These are phyloP conservation scores for Apiotrichum laibachii DNA, from an alignment of 1,284 basidiomycete genomes.

Conservation along the genomic window DNA sequence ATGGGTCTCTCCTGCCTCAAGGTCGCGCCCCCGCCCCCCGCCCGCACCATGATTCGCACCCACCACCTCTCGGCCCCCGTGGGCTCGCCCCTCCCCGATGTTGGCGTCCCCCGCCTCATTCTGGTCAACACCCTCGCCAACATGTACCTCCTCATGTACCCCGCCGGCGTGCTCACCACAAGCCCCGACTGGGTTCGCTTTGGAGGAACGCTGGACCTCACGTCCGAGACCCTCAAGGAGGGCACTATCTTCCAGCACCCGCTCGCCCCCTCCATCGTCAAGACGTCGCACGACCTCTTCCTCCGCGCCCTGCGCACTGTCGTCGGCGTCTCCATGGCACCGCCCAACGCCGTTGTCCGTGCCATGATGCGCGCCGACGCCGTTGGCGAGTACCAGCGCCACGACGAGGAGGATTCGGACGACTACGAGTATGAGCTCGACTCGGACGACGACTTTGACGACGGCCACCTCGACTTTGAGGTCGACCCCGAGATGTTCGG, in stretches of 20 bases:
- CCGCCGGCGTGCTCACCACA: not conserved
- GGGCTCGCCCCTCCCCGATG: not conserved
- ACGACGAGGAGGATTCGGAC: not conserved
- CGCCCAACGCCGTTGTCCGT: not conserved
- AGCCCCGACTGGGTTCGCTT: constrained; percentile 1
- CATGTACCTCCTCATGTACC: not conserved
- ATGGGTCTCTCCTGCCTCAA: not conserved
- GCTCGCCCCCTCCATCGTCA: not conserved
- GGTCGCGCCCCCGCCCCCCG: not conserved
- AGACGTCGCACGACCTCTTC: not conserved
- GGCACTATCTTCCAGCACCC: not conserved
- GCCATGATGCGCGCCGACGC: constrained; percentile 1
- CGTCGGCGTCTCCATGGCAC: not conserved
- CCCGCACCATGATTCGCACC: not conserved
- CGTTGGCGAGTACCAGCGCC: not conserved
- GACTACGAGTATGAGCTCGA: not conserved
- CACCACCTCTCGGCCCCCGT: not conserved
- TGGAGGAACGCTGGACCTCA: not conserved
- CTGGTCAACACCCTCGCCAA: not conserved
- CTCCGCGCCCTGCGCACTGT: not conserved
- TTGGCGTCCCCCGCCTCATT: not conserved
- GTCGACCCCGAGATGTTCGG: constrained; percentile 5
- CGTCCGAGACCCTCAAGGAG: not conserved
- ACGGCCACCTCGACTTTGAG: not conserved
- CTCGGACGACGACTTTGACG: not conserved